phyloP scores from a whole-genome alignment of 2,329 filamentous ascomycete genomes.

The Aspergillus terreus region DNA sequence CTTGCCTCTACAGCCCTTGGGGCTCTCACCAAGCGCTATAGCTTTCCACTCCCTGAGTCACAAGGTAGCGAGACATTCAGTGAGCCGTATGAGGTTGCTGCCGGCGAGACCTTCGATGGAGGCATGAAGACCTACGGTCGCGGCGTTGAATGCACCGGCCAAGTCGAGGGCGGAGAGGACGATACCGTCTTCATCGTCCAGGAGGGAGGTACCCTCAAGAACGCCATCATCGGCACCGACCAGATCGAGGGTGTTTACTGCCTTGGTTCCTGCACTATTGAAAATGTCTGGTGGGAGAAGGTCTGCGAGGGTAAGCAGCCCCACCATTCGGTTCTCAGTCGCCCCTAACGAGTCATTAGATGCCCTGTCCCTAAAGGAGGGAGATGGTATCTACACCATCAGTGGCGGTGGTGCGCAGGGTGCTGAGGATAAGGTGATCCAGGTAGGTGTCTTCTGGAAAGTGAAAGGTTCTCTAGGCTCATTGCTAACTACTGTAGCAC shows the following conservation, averaged over 20 bases:
- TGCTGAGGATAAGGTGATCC: constrained; percentile 34
- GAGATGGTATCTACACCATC: constrained; percentile 30
- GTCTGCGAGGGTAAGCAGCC: constrained; percentile 33
- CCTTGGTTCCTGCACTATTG: constrained; percentile 26
- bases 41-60: constrained; percentile 36
- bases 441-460: constrained; percentile 7
- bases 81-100: constrained; percentile 41
- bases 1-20: constrained; percentile 4
- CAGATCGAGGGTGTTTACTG: constrained; percentile 42
- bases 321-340: not conserved
- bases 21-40: constrained; percentile 13
- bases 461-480: too few relatives aligned
- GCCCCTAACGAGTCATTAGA: constrained; percentile 15
- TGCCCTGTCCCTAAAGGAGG: constrained; percentile 32
- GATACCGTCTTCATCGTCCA: constrained; percentile 36
- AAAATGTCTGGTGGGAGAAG: constrained; percentile 35
- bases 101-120: constrained; percentile 45
- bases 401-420: constrained; percentile 34
- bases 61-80: constrained; percentile 39
- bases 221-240: constrained; percentile 39
- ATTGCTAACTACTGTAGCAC: constrained; percentile 14
- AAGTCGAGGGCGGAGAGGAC: constrained; percentile 44
- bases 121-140: constrained; percentile 50
- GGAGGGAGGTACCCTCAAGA: constrained; percentile 30
- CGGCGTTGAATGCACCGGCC: constrained; percentile 34